phyloP scores from a whole-genome alignment of 495 filamentous ascomycete genomes.

The Penicillium odoratum region DNA sequence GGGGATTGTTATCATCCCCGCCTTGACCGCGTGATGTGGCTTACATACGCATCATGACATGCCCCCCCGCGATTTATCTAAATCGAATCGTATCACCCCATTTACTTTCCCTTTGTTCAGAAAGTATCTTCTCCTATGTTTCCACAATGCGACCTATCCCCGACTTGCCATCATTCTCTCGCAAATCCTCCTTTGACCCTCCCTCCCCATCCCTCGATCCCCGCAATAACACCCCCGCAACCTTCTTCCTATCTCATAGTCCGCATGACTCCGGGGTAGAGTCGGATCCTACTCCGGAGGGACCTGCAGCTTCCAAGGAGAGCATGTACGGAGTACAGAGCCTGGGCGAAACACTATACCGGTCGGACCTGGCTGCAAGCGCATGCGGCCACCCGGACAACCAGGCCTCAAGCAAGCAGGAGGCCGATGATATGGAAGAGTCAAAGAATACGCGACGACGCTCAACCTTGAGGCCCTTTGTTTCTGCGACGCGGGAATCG shows the following conservation, averaged over 20 bases:
- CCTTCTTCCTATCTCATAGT: conserved; percentile 49
- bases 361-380: conserved; percentile 16
- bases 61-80: conserved; percentile 9
- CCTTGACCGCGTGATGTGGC: conserved; percentile 17
- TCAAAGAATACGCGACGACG: conserved; percentile 24
- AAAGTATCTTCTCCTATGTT: conserved; percentile 13
- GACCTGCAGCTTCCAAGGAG: conserved; percentile 26
- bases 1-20: conserved; percentile 1
- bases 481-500: conserved; percentile 22
- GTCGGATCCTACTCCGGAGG: conserved; percentile 27
- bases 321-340: conserved; percentile 66
- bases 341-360: conserved; percentile 54
- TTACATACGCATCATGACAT: conserved; percentile 26
- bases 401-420: conserved; percentile 15
- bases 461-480: conserved; percentile 38
- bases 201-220: conserved; percentile 40
- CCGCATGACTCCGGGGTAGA: conserved; percentile 29
- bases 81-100: neutral
- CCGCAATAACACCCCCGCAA: conserved; percentile 42
- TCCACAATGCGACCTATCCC: conserved; percentile 44
- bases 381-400: conserved; percentile 11
- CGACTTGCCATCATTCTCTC: conserved; percentile 30
- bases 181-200: conserved; percentile 37
- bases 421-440: conserved; percentile 29
- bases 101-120: conserved; percentile 4